phyloP scores from a whole-genome alignment of 1,284 basidiomycete species.

The Heterobasidion annosum region DNA sequence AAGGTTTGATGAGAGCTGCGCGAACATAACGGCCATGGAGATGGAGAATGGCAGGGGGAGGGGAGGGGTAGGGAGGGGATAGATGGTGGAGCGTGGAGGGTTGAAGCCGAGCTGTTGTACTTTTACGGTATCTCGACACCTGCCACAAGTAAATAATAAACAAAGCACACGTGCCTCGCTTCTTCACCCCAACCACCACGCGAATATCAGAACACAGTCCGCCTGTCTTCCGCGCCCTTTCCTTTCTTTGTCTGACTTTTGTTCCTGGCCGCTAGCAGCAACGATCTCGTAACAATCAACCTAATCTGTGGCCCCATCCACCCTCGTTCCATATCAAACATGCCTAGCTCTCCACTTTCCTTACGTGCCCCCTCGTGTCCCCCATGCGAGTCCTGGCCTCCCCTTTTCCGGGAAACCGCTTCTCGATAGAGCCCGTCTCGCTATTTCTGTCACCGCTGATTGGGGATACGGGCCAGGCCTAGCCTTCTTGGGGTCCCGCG shows the following conservation, averaged over 20 bases:
- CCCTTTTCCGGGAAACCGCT: not conserved
- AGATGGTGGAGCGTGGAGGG: slow-evolving; percentile 13
- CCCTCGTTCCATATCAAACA: not conserved
- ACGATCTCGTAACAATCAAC: not conserved
- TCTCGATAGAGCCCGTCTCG: not conserved
- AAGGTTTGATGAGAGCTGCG: slow-evolving; percentile 19
- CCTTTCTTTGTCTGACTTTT: not conserved
- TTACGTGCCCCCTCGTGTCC: not conserved
- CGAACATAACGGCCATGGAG: slow-evolving; percentile 23
- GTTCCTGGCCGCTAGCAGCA: not conserved
- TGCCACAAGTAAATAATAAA: slow-evolving; percentile 11
- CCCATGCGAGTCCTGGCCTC: too few relatives aligned
- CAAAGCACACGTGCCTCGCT: slow-evolving; percentile 9
- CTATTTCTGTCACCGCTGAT: not conserved
- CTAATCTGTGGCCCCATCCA: not conserved
- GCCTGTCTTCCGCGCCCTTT: not conserved
- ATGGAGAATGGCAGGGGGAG: not conserved
- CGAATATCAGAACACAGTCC: not conserved
- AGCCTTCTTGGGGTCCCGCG: slow-evolving; percentile 9
- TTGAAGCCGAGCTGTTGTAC: slow-evolving; percentile 12
- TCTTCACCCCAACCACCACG: not conserved
- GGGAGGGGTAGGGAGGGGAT: not conserved
- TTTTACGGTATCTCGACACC: slow-evolving; percentile 6
- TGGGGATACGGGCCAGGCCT: slow-evolving; percentile 5
- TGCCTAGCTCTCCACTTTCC: not conserved